phyloP scores from a whole-genome alignment of 805 yeast genomes.

The Helenozyma baotianmanensis region DNA sequence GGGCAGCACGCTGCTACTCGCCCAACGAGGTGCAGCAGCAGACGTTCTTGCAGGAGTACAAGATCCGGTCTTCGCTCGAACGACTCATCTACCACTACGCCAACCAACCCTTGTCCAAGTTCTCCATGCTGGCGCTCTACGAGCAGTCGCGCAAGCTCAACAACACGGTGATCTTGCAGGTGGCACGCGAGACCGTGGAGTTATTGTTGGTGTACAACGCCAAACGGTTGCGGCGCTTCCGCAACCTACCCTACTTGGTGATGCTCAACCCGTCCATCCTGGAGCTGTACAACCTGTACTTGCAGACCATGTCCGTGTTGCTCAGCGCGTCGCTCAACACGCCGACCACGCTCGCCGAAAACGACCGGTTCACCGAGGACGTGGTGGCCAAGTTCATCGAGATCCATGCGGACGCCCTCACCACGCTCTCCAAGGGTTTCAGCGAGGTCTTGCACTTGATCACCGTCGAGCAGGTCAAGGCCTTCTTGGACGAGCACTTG shows the following conservation, averaged over 20 bases:
- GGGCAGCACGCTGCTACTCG: no score
- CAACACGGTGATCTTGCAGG: constrained; percentile 30
- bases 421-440: constrained; percentile 78
- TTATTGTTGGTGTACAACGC: constrained; percentile 60
- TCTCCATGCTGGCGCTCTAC: constrained; percentile 49
- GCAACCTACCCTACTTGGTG: constrained; percentile 76
- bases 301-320: constrained; percentile 53
- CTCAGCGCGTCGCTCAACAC: constrained; percentile 30
- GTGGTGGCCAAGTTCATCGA: constrained; percentile 59
- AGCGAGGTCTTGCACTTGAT: constrained; percentile 53
- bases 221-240: constrained; percentile 62
- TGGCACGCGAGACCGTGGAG: constrained; percentile 55
- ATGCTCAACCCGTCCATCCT: constrained; percentile 85
- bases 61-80: constrained; percentile 54
- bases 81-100: constrained; percentile 56
- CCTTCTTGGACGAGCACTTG: constrained; percentile 70
- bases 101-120: constrained; percentile 45
- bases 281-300: constrained; percentile 66
- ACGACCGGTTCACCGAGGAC: constrained; percentile 43
- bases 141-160: constrained; percentile 37
- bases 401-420: constrained; percentile 79
- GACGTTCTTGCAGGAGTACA: constrained; percentile 49
- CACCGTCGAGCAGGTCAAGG: constrained; percentile 46
- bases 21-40: constrained; percentile 18
- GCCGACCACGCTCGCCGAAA: constrained; percentile 49